Evolutionary conservation across 2,329 filamentous ascomycete species (phyloP).

Genomic region (Cladosporium halotolerans): DNA sequence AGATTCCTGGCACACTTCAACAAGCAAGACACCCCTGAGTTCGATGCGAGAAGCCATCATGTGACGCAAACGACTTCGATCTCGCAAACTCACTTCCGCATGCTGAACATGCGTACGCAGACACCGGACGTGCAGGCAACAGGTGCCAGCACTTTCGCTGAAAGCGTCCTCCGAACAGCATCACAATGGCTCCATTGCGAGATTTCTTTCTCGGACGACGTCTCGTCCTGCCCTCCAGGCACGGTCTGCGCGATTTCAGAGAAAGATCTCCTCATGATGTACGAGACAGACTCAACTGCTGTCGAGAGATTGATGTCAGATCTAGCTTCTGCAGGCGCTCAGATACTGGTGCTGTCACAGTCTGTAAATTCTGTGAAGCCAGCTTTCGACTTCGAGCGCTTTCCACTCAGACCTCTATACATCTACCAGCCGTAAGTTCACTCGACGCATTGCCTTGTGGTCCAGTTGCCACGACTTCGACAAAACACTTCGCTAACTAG

Average conservation of each 20-base stretch:
- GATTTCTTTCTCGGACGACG: not conserved
- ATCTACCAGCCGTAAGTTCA: conserved; percentile 14
- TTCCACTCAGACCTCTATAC: conserved; percentile 11
- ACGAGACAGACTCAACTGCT: not conserved
- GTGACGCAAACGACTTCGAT: not conserved
- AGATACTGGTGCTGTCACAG: conserved; percentile 10
- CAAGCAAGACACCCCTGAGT: not conserved
- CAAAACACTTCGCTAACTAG: not conserved
- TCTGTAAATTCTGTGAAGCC: conserved; percentile 1
- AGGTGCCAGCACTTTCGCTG: not conserved
- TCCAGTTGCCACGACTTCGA: not conserved
- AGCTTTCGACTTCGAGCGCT: conserved; percentile 9
- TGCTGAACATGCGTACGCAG: not conserved
- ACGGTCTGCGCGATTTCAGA: not conserved
- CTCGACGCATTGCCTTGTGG: not conserved
- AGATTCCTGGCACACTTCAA: not conserved
- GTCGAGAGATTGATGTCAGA: not conserved
- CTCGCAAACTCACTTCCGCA: not conserved
- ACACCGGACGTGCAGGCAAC: not conserved
- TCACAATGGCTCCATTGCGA: not conserved
- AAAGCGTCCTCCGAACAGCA: not conserved
- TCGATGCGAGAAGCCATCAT: not conserved
- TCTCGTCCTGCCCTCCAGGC: not conserved
- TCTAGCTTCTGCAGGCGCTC: conserved; percentile 4
- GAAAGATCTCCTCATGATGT: not conserved